Conservation (phyloP, 129 eudicot genomes). For the Escallonia herrerae region DNA sequence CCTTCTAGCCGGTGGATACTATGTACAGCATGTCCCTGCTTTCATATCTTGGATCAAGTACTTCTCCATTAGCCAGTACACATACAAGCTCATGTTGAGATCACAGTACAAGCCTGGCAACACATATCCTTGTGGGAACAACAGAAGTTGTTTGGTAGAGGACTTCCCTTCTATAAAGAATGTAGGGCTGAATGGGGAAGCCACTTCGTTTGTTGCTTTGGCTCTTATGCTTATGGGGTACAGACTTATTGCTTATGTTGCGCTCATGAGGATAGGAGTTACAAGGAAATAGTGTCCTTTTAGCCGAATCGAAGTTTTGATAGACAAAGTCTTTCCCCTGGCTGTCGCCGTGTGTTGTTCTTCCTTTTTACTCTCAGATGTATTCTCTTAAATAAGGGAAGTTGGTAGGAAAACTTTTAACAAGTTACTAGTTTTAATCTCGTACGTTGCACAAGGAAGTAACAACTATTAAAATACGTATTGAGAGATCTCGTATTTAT, state of each 20-base stretch:
- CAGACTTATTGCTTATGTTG: slow-evolving; percentile 60
- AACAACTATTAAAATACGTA: too few species aligned
- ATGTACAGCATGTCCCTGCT: slow-evolving; percentile 64
- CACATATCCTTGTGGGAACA: slow-evolving; percentile 42
- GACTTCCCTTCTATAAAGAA: slow-evolving; percentile 54
- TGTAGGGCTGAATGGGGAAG: slow-evolving; percentile 49
- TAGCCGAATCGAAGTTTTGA: too few species aligned
- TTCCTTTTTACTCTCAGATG: too few species aligned
- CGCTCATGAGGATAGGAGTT: slow-evolving; percentile 67
- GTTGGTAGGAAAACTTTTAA: too few species aligned
- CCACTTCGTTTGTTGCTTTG: slow-evolving; percentile 35
- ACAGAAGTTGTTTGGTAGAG: slow-evolving; percentile 42
- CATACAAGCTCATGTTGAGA: slow-evolving; percentile 54
- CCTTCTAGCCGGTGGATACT: slow-evolving; percentile 60
- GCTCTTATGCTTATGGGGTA: slow-evolving; percentile 53
- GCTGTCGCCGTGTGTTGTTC: too few species aligned
- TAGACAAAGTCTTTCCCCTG: too few species aligned
- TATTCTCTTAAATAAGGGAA: too few species aligned
- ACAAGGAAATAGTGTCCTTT: slow-evolving; percentile 12
- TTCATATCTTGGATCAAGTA: slow-evolving; percentile 74
- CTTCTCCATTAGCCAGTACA: slow-evolving; percentile 38
- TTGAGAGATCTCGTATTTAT: too few species aligned
- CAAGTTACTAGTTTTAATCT: too few species aligned
- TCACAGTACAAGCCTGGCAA: slow-evolving; percentile 55
- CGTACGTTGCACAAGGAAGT: too few species aligned